Conservation (phyloP, 108 stramenopile species). For the Chaetoceros muelleri region DNA sequence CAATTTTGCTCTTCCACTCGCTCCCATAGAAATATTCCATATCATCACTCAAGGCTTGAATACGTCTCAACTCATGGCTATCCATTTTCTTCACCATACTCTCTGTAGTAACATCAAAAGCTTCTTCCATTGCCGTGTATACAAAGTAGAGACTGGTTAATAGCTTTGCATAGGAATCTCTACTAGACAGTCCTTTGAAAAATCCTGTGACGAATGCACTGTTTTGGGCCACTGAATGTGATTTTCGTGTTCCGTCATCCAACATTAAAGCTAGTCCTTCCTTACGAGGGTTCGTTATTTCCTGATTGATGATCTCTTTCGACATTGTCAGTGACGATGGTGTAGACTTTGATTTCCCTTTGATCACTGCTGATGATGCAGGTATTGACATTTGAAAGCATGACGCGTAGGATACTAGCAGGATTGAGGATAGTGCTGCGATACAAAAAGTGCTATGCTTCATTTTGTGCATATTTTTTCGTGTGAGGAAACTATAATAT, state of each 20-base stretch:
- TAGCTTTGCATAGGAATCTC: conserved; percentile 24
- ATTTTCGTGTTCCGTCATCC: conserved; percentile 53
- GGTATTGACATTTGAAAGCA: too few relatives aligned
- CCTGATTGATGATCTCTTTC: too few relatives aligned
- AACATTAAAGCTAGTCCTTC: conserved; percentile 28
- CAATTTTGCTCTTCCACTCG: conserved; percentile 19
- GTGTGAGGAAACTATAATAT: too few relatives aligned
- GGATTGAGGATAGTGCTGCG: too few relatives aligned
- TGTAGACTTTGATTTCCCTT: too few relatives aligned
- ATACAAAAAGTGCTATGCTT: too few relatives aligned
- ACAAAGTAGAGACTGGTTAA: conserved; percentile 45
- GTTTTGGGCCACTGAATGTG: conserved; percentile 49
- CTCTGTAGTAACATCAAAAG: conserved; percentile 18
- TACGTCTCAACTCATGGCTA: conserved; percentile 29
- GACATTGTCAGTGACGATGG: too few relatives aligned
- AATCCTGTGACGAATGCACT: conserved; percentile 53
- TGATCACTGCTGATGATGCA: too few relatives aligned
- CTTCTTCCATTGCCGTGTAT: conserved; percentile 44
- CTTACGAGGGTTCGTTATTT: conserved; percentile 23
- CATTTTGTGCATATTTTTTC: too few relatives aligned
- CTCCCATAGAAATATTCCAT: conserved; percentile 55
- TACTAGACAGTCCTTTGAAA: conserved; percentile 44
- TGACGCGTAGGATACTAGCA: too few relatives aligned
- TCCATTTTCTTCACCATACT: conserved; percentile 15
- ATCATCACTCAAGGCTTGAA: conserved; percentile 26